Evolutionary conservation across 2,329 filamentous ascomycete species (phyloP), one percentile per base, ranked within the genome.

Genomic region (Colletotrichum neosansevieriae): DNA sequence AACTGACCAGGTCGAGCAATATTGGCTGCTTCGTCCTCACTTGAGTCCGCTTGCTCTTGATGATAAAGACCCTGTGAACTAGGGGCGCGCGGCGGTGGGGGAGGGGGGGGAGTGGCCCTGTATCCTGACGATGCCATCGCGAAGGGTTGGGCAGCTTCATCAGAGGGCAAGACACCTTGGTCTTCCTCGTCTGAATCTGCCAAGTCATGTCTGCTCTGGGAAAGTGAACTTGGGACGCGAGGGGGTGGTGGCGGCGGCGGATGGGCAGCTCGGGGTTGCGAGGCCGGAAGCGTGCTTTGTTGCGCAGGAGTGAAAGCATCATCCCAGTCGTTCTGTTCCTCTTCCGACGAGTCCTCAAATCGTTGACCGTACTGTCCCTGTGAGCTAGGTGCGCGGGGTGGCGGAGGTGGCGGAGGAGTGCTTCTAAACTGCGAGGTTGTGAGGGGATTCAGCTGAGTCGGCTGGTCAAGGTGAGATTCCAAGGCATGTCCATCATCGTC

Each of bases 1-100:
- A 65, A 68, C 61, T 68, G 65, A 68, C 61, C 65, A 65, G 65
- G 54, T 65, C 61, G 65, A 65, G 65, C 53, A 40, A 54, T 19
- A 29, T 59, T 34, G 32, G 51, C 60, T 60, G 38, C 34, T 59
- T 68, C 53, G 53, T 68, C 65, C 61, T 68, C 61, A 68, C 65
- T 65, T 65, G 65, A 68, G 65, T 54, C 60, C 47, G 42, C 29
- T 47, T 59, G 65, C 61, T 65, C 65, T 68, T 65, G 61, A 65
- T 59, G 54, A 68, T 68, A 5, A n/a, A 64, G 17, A 17, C 53
- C 65, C 40, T 67, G 65, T 38, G 65, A 42, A 40, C 60, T 58
- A 3, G 60, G 38, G 9, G 29, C 60, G 49, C 45, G 65, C 15
- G 53, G 65, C 21, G 60, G 53, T 34, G 65, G 49, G n/a, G 54